Evolutionary conservation across 108 stramenopile genomes (phyloP), one percentile per base, ranked within the genome.

Genomic region (Discostella pseudostelligera): DNA sequence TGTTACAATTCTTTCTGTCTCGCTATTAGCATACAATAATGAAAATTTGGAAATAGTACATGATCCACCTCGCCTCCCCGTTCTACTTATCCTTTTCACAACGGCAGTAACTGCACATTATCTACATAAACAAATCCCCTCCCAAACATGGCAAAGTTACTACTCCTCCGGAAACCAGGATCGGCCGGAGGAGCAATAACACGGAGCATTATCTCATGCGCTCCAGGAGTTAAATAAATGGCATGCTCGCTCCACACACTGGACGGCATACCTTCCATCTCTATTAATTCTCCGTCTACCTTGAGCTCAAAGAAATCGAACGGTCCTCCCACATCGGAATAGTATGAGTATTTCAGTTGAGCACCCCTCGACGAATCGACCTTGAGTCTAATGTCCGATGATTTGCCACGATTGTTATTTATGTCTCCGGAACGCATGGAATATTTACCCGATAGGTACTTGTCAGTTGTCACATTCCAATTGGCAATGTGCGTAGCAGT

Each of bases 51-150:
- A n/a, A n/a, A 32, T 32, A 4, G 32, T 32, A 5, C 4, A 32
- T 32, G 32, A 4, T 4, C 5, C 4, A 32, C 5, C 32, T 5
- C 32, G 32, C 32, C 32, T 32, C 5, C 32, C 4, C 32, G 32
- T 32, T 32, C 32, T 5, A 5, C 32, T 5, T n/a, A n/a, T n/a
- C 32, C 32, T 32, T 3, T 5, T 32, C 32, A 32, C 53, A 54
- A 16, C 26, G 53, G 32, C 53, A 7, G 29, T 13, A 54, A 29
- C n/a, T 54, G n/a, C 53, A 61, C 46, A 45, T 61, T 43, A 61
- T 61, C 60, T 21, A 61, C 8, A 47, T 61, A 61, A 6, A 47
- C 22, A 28, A 61, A 21, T 12, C 60, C 60, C 16, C 20, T 47
- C 8, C 60, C 60, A 61, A 29, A 61, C 10, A 21, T 4, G 2